These are phyloP conservation scores for Cryptosporidium sp. DNA, from an alignment of 169 alveolate genomes.

Conservation along the genomic window DNA sequence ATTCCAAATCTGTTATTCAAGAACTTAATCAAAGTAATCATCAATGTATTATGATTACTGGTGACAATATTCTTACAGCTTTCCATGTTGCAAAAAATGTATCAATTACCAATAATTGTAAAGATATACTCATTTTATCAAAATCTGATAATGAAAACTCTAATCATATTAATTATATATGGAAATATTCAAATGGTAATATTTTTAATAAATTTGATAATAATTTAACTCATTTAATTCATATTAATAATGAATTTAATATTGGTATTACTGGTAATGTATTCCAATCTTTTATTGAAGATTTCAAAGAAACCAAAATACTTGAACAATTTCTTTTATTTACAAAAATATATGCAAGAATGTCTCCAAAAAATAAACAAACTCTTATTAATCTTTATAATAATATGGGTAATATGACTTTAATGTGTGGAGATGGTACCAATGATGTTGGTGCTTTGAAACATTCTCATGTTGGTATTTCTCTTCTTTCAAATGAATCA, in stretches of 20 bases:
- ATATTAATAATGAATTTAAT: constrained; percentile 27
- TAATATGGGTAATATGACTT: constrained; percentile 87
- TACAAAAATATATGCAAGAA: constrained; percentile 93
- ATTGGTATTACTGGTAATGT: constrained; percentile 80
- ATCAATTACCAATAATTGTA: constrained; percentile 73
- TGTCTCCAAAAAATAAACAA: constrained; percentile 95
- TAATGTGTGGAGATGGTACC: constrained; percentile 99
- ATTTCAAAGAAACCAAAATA: constrained; percentile 63
- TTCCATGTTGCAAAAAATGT: constrained; percentile 94
- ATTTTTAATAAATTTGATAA: constrained; percentile 68
- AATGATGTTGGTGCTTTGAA: constrained; percentile 99
- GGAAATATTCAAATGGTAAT: constrained; percentile 77
- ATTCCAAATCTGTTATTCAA: constrained; percentile 88
- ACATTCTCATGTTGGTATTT: constrained; percentile 97
- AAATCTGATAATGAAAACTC: constrained; percentile 25
- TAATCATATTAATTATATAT: constrained; percentile 1
- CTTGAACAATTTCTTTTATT: constrained; percentile 78
- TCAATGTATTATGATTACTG: constrained; percentile 94
- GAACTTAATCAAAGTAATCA: constrained; percentile 88
- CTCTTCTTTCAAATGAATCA: constrained; percentile 84
- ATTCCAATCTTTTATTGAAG: constrained; percentile 81
- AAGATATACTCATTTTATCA: constrained; percentile 78
- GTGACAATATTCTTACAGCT: constrained; percentile 98
- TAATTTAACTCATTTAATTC: constrained; percentile 24
- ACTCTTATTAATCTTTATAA: constrained; percentile 82